Evolutionary conservation across 2,329 filamentous ascomycete species (phyloP).

Genomic region (Cladosporium sp.): DNA sequence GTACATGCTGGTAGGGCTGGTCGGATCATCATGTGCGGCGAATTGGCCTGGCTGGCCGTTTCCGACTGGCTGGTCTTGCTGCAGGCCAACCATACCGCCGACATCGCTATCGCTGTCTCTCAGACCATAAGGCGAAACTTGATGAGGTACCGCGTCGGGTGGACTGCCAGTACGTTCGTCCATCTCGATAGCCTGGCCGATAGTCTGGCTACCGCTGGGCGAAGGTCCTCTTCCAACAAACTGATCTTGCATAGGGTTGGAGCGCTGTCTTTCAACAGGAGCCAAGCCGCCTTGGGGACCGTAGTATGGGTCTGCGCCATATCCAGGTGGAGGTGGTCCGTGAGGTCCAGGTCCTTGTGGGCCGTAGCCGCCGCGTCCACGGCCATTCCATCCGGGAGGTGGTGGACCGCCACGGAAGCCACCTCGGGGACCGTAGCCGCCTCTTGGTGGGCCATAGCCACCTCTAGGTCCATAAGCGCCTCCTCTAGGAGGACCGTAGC

Average conservation of each 20-base stretch:
- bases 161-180: slow-evolving; percentile 65
- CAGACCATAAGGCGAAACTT: slow-evolving; percentile 41
- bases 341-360: slow-evolving; percentile 21
- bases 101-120: slow-evolving; percentile 71
- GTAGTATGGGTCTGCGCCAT: slow-evolving; percentile 32
- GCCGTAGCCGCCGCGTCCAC: slow-evolving; percentile 50
- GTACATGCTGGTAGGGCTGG: slow-evolving; percentile 56
- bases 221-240: slow-evolving; percentile 27
- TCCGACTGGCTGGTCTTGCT: slow-evolving; percentile 58
- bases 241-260: slow-evolving; percentile 39
- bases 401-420: slow-evolving; percentile 45
- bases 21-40: slow-evolving; percentile 58
- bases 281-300: slow-evolving; percentile 11
- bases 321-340: slow-evolving; percentile 31
- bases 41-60: slow-evolving; percentile 67
- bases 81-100: slow-evolving; percentile 71
- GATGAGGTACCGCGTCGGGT: slow-evolving; percentile 33
- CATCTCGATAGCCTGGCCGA: slow-evolving; percentile 78
- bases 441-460: slow-evolving; percentile 49
- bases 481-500: slow-evolving; percentile 32
- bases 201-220: slow-evolving; percentile 30
- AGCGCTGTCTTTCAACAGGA: slow-evolving; percentile 14
- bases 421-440: slow-evolving; percentile 46
- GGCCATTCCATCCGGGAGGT: slow-evolving; percentile 37
- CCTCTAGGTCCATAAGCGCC: slow-evolving; percentile 56